These are phyloP conservation scores for Aspergillus sp. DNA, from an alignment of 2,329 filamentous ascomycete genomes.

Conservation along the genomic window DNA sequence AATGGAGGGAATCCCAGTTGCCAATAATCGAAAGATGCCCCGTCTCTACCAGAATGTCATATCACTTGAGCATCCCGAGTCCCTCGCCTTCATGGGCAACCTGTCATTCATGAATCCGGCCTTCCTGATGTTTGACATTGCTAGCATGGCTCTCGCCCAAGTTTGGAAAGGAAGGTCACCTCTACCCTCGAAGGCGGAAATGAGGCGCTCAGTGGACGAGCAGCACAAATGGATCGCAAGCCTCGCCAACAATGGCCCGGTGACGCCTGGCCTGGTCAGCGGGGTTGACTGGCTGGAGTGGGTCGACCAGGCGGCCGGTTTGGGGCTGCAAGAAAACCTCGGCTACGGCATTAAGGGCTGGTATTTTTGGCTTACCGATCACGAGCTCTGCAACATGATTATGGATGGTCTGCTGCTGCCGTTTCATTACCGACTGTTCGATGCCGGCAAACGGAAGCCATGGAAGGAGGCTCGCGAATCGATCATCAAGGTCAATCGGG, in stretches of 20 bases:
- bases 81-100: conserved; percentile 32
- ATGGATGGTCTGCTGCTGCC: conserved; percentile 34
- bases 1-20: neutral
- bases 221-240: conserved; percentile 17
- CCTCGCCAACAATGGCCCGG: conserved; percentile 12
- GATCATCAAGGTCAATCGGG: neutral
- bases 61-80: conserved; percentile 26
- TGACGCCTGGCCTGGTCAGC: conserved; percentile 14
- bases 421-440: conserved; percentile 36
- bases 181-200: conserved; percentile 25
- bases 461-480: conserved; percentile 27
- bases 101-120: conserved; percentile 21
- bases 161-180: conserved; percentile 29
- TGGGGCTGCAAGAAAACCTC: conserved; percentile 30
- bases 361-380: conserved; percentile 36
- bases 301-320: conserved; percentile 33
- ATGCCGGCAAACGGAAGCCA: conserved; percentile 29
- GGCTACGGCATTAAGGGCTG: conserved; percentile 32
- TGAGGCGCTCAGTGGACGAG: conserved; percentile 13
- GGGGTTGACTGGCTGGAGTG: conserved; percentile 24
- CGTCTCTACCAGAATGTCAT: conserved; percentile 34
- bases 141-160: conserved; percentile 31
- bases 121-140: conserved; percentile 29
- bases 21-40: conserved; percentile 15
- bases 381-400: conserved; percentile 31